phyloP scores from a whole-genome alignment of 2,329 filamentous ascomycete species.

The Daldinia eschscholtzii region DNA sequence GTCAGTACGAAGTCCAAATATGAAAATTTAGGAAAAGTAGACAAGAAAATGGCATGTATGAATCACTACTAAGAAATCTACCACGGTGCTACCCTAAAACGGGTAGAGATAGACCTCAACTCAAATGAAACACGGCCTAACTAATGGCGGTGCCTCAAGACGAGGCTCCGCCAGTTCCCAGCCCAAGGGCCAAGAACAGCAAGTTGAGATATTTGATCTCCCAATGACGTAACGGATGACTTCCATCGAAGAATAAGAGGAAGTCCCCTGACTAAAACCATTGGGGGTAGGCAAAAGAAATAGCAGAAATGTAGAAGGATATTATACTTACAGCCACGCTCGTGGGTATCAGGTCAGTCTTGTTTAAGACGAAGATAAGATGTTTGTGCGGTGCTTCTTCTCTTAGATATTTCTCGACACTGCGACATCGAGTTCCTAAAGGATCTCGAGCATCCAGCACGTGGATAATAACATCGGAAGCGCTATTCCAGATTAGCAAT shows the following conservation, averaged over 20 bases:
- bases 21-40: constrained; percentile 41
- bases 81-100: constrained; percentile 71
- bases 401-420: constrained; percentile 91
- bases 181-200: constrained; percentile 74
- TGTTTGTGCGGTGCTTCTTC: constrained; percentile 98
- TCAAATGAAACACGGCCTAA: constrained; percentile 88
- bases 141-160: constrained; percentile 88
- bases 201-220: constrained; percentile 84
- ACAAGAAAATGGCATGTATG: constrained; percentile 75
- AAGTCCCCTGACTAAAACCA: constrained; percentile 87
- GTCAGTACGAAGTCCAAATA: constrained; percentile 47
- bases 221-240: constrained; percentile 99
- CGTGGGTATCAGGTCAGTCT: constrained; percentile 92
- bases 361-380: constrained; percentile 89
- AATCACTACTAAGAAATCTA: constrained; percentile 99
- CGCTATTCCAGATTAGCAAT: constrained; percentile 75
- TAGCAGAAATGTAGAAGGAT: constrained; percentile 26
- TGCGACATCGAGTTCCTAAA: constrained; percentile 87
- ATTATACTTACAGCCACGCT: constrained; percentile 84
- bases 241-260: constrained; percentile 74
- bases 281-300: constrained; percentile 65
- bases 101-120: constrained; percentile 88
- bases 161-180: constrained; percentile 80
- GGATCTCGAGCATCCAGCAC: constrained; percentile 92
- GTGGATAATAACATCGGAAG: constrained; percentile 95